Conservation (phyloP, 805 yeast genomes). For the Kazachstania kunashirensis region DNA sequence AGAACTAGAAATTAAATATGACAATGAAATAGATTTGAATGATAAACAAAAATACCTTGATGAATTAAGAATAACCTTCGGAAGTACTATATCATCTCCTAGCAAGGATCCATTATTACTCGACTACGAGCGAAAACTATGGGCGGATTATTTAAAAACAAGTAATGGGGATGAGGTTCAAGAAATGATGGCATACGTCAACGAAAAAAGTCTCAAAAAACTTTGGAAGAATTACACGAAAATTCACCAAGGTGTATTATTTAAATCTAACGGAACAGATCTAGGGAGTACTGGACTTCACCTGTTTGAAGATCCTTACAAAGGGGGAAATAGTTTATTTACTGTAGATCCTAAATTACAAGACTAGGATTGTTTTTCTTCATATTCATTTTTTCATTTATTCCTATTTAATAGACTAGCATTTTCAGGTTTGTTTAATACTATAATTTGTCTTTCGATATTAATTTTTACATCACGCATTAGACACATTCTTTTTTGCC, state of each 20-base stretch:
- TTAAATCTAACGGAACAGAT: neutral
- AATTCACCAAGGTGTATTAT: neutral
- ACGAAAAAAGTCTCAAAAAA: neutral
- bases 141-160: conserved; percentile 10
- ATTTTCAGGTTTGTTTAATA: too few species aligned
- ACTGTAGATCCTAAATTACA: conserved; percentile 1
- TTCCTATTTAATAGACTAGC: too few species aligned
- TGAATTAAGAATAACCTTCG: conserved; percentile 10
- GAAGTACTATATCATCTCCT: conserved; percentile 11
- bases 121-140: conserved; percentile 13
- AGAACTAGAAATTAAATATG: conserved; percentile 22
- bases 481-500: conserved; percentile 60
- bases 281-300: conserved; percentile 5
- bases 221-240: conserved; percentile 1
- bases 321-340: conserved; percentile 3
- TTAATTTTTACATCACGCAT: conserved; percentile 46
- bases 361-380: neutral
- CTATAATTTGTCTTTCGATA: conserved; percentile 13
- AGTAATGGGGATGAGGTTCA: neutral
- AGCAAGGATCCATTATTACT: conserved; percentile 24
- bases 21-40: conserved; percentile 5
- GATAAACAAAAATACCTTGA: conserved; percentile 11
- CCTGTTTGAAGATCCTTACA: conserved; percentile 4
- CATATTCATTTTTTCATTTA: neutral
- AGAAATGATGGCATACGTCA: conserved; percentile 1